Percentiles rank a stretch among this genome's conserved stretches.
These are phyloP conservation scores for Erodium chrysanthum DNA, from an alignment of 441 rosid species.

Conservation along the genomic window DNA sequence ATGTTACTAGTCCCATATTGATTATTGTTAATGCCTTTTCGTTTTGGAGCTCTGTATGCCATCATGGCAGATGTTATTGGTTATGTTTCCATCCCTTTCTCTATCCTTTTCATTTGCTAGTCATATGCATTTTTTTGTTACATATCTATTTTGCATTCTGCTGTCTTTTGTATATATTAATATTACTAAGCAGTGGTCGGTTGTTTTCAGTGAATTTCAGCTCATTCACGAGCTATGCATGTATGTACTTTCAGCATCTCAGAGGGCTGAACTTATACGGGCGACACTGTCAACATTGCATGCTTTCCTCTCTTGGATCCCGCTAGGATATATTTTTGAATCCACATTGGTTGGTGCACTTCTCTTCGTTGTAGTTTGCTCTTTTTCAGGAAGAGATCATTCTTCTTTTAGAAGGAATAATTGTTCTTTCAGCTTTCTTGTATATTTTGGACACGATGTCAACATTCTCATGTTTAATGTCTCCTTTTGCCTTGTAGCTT, in stretches of 20 bases:
- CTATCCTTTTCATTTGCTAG: not conserved
- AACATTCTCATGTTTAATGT: slow-evolving; percentile 2
- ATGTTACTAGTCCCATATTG: not conserved
- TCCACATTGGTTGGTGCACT: slow-evolving; percentile 68
- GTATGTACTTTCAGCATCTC: slow-evolving; percentile 92
- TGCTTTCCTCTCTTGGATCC: slow-evolving; percentile 99
- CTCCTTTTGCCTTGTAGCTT: slow-evolving; percentile 40
- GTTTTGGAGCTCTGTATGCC: too few relatives aligned
- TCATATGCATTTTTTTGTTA: not conserved
- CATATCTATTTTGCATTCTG: not conserved
- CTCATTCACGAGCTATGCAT: slow-evolving; percentile 99
- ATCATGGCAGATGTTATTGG: not conserved
- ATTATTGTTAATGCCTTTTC: too few relatives aligned
- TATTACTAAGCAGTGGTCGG: slow-evolving; percentile 22
- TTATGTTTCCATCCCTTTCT: not conserved
- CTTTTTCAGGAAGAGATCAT: slow-evolving; percentile 5
- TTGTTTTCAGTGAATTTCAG: slow-evolving; percentile 79
- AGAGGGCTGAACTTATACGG: slow-evolving; percentile 87
- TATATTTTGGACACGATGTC: not conserved
- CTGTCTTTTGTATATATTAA: slow-evolving; percentile 15
- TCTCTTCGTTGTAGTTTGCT: not conserved
- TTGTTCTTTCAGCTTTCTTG: not conserved
- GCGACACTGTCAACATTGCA: slow-evolving; percentile 92
- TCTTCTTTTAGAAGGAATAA: not conserved
- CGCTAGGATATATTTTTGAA: slow-evolving; percentile 97